These are phyloP conservation scores for Mycosphaerella arachidis DNA, from an alignment of 2,329 filamentous ascomycete genomes.

Conservation along the genomic window DNA sequence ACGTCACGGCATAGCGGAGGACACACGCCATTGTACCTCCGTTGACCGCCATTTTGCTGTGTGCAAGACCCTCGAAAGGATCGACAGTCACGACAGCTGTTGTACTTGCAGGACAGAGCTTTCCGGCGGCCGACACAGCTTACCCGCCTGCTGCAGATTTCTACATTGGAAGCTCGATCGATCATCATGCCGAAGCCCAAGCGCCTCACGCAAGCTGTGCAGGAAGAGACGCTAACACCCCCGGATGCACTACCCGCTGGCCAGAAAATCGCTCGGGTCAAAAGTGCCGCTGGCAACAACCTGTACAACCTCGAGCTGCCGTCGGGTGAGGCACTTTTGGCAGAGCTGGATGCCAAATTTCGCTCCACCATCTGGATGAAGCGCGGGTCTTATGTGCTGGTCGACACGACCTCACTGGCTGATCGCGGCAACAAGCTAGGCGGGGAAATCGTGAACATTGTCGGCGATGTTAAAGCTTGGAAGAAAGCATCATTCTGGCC, in stretches of 20 bases:
- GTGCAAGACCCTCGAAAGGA: not conserved
- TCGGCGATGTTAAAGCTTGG: constrained; percentile 88
- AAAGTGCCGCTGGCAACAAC: constrained; percentile 83
- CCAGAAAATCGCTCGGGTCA: constrained; percentile 68
- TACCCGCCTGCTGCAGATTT: not conserved
- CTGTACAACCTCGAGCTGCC: constrained; percentile 76
- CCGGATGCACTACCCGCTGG: constrained; percentile 49
- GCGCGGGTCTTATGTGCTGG: constrained; percentile 78
- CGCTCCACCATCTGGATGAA: constrained; percentile 93
- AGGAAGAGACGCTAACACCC: constrained; percentile 63
- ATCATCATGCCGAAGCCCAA: constrained; percentile 65
- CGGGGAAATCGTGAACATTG: constrained; percentile 89
- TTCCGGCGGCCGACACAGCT: not conserved
- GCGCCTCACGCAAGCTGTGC: constrained; percentile 71
- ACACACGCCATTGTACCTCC: not conserved
- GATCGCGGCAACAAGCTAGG: constrained; percentile 70
- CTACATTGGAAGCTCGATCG: too few relatives aligned
- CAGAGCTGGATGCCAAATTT: constrained; percentile 80
- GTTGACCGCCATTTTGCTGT: constrained; percentile 1
- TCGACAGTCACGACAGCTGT: constrained; percentile 1
- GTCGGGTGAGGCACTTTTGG: constrained; percentile 60
- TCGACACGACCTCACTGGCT: constrained; percentile 65
- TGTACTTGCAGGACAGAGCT: not conserved
- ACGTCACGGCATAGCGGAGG: not conserved
- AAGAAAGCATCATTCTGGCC: constrained; percentile 82